Conservation (phyloP, 768 basidiomycete genomes). For the Amanita subjunquillea region DNA sequence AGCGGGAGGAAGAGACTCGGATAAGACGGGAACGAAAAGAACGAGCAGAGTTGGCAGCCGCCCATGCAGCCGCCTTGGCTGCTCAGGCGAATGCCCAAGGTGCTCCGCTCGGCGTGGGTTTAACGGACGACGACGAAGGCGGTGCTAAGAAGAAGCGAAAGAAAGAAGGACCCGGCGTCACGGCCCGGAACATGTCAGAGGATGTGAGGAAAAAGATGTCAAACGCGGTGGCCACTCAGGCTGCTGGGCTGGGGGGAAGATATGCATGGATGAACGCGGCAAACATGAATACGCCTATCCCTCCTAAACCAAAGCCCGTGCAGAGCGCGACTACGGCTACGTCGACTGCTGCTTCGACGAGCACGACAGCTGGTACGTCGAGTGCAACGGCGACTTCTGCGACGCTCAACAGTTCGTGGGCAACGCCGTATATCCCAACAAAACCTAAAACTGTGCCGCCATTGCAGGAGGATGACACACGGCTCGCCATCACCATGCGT, state of each 20-base stretch:
- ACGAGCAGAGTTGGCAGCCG: constrained; percentile 60
- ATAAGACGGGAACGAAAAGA: constrained; percentile 72
- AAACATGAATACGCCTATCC: constrained; percentile 26
- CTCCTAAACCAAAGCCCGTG: constrained; percentile 22
- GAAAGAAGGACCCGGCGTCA: constrained; percentile 75
- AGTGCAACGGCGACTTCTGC: constrained; percentile 15
- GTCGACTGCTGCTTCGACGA: constrained; percentile 18
- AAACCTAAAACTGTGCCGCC: constrained; percentile 30
- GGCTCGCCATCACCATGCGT: constrained; percentile 53
- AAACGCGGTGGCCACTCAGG: constrained; percentile 81
- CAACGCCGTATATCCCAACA: constrained; percentile 50
- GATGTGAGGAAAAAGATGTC: constrained; percentile 89
- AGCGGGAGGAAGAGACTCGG: constrained; percentile 76
- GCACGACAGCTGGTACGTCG: constrained; percentile 14
- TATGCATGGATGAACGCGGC: constrained; percentile 86
- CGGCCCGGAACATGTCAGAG: constrained; percentile 84
- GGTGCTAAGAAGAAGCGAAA: constrained; percentile 73
- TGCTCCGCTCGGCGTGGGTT: constrained; percentile 11
- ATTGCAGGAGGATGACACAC: constrained; percentile 46
- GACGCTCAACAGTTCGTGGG: constrained; percentile 34
- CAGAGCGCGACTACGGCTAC: constrained; percentile 21
- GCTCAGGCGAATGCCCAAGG: constrained; percentile 38
- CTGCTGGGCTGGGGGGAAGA: constrained; percentile 74
- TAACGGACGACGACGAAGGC: constrained; percentile 28
- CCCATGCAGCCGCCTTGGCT: constrained; percentile 53